Conservation (phyloP, 768 basidiomycete genomes). For the Chalciporus piperatus region DNA sequence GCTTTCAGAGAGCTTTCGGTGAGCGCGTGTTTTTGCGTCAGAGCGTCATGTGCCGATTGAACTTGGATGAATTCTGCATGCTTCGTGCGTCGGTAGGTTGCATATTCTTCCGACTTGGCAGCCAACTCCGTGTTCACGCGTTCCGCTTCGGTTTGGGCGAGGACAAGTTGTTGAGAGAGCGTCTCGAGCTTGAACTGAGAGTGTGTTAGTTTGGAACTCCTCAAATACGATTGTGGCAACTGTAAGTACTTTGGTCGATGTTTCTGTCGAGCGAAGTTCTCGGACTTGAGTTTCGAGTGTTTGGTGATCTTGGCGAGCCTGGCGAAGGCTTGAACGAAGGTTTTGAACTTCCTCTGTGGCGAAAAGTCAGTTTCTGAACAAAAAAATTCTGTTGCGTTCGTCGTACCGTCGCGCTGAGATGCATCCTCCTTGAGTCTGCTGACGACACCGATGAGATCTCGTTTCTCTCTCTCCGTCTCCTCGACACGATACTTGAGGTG, state of each 20-base stretch:
- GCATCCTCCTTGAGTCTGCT: slow-evolving; percentile 79
- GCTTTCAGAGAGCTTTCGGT: slow-evolving; percentile 68
- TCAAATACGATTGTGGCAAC: too few species aligned
- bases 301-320: slow-evolving; percentile 73
- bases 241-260: slow-evolving; percentile 62
- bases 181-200: slow-evolving; percentile 83
- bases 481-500: slow-evolving; percentile 59
- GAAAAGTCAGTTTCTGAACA: background rate
- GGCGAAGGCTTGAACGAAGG: slow-evolving; percentile 66
- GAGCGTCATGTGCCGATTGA: slow-evolving; percentile 73
- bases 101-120: slow-evolving; percentile 76
- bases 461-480: slow-evolving; percentile 85
- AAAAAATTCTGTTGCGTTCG: background rate
- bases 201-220: background rate
- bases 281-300: slow-evolving; percentile 63
- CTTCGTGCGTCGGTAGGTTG: slow-evolving; percentile 78
- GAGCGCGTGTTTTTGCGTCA: slow-evolving; percentile 64
- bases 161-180: slow-evolving; percentile 74
- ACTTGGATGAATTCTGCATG: slow-evolving; percentile 74
- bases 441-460: slow-evolving; percentile 80
- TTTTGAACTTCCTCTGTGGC: slow-evolving; percentile 66
- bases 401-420: slow-evolving; percentile 69
- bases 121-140: slow-evolving; percentile 67
- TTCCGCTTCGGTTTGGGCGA: slow-evolving; percentile 73
- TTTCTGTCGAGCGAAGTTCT: slow-evolving; percentile 71